Conservation (phyloP, 108 stramenopile genomes). For the Nitzschia putrida region DNA sequence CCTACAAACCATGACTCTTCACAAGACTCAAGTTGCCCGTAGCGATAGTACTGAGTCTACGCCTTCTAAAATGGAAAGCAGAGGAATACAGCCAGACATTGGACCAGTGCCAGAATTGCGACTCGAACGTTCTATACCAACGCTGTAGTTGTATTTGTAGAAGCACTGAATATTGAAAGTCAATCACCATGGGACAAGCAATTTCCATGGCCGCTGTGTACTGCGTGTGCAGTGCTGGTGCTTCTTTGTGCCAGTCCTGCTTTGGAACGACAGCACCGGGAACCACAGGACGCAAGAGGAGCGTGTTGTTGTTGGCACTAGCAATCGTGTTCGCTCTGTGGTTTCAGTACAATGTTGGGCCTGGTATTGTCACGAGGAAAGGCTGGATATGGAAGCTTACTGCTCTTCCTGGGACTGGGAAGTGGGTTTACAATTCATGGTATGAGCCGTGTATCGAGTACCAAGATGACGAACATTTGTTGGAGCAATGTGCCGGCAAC, state of each 20-base stretch:
- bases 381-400: conserved; percentile 66
- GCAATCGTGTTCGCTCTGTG: conserved; percentile 60
- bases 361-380: conserved; percentile 48
- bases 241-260: conserved; percentile 70
- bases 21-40: too few species aligned
- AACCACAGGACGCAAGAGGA: conserved; percentile 79
- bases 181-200: conserved; percentile 36
- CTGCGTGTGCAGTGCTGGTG: conserved; percentile 64
- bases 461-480: conserved; percentile 18
- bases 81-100: too few species aligned
- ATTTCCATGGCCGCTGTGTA: conserved; percentile 60
- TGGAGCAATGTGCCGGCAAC: conserved; percentile 72
- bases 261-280: conserved; percentile 57
- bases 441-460: conserved; percentile 63
- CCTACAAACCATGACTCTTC: too few species aligned
- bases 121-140: too few species aligned
- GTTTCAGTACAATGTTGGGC: conserved; percentile 81
- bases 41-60: too few species aligned
- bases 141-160: too few species aligned
- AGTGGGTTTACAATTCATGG: conserved; percentile 64
- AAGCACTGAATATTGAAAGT: neutral
- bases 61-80: too few species aligned
- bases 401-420: conserved; percentile 55
- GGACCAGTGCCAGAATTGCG: too few species aligned
- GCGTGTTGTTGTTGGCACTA: conserved; percentile 65